Evolutionary conservation across 495 filamentous ascomycete species (phyloP).

Genomic region (Penicillium robsamsonii): DNA sequence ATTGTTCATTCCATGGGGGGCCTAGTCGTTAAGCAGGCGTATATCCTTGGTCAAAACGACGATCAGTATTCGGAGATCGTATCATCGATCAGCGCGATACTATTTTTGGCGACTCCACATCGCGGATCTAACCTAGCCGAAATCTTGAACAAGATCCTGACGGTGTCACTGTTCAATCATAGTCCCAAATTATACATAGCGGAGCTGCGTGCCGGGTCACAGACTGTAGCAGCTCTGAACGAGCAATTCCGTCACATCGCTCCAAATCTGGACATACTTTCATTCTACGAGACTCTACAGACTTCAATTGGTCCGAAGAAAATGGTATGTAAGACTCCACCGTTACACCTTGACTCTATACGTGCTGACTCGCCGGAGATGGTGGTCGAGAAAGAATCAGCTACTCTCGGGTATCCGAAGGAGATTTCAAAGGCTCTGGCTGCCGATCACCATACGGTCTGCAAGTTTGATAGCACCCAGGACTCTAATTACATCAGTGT

Average conservation of each 20-base stretch:
- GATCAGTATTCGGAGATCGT: constrained; percentile 1
- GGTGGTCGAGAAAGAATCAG: constrained; percentile 6
- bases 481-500: constrained; percentile 8
- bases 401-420: constrained; percentile 3
- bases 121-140: constrained; percentile 10
- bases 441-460: constrained; percentile 9
- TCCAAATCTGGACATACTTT: constrained; percentile 2
- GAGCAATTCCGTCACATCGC: constrained; percentile 12
- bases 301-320: constrained; percentile 1
- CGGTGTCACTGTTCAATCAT: background rate
- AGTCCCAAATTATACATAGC: constrained; percentile 2
- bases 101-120: constrained; percentile 14
- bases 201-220: constrained; percentile 1
- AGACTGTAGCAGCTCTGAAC: constrained; percentile 1
- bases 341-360: background rate
- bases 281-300: constrained; percentile 10
- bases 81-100: constrained; percentile 2
- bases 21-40: constrained; percentile 9
- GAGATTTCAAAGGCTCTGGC: constrained; percentile 8
- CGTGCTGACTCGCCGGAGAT: background rate
- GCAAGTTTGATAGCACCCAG: constrained; percentile 1
- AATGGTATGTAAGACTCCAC: background rate
- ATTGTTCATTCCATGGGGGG: constrained; percentile 13
- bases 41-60: constrained; percentile 5
- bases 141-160: constrained; percentile 3